Evolutionary conservation across 345 rosid species (phyloP).

Genomic region (Syzygium oleosum): DNA sequence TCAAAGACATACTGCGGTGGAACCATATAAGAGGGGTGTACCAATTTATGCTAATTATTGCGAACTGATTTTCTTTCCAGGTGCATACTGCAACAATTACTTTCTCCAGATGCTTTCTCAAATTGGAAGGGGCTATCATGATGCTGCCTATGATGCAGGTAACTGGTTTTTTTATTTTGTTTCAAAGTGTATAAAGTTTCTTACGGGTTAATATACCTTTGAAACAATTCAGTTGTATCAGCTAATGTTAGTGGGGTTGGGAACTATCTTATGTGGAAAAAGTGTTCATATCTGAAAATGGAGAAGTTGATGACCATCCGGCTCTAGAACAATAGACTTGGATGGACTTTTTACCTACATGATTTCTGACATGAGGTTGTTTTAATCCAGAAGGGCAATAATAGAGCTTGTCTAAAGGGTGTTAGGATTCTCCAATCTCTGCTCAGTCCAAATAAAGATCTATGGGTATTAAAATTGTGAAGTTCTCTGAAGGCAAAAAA

Average conservation of each 20-base stretch:
- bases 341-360: not conserved
- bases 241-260: not conserved
- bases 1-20: not conserved
- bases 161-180: conserved; percentile 1
- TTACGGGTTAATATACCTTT: not conserved
- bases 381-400: not conserved
- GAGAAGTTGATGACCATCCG: not conserved
- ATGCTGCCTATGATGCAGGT: conserved; percentile 63
- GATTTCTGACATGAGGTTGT: not conserved
- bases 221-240: not conserved
- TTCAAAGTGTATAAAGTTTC: not conserved
- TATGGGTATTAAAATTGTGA: not conserved
- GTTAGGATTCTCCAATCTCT: not conserved
- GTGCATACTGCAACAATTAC: conserved; percentile 79
- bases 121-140: conserved; percentile 69
- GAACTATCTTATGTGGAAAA: not conserved
- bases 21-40: not conserved
- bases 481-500: not conserved
- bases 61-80: conserved; percentile 15
- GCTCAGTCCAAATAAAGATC: not conserved
- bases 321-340: not conserved
- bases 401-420: not conserved
- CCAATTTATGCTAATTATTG: not conserved
- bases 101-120: conserved; percentile 78
- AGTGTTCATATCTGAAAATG: not conserved